phyloP scores from a whole-genome alignment of 2,329 filamentous ascomycete species.

The Amylocarpus encephaloides region DNA sequence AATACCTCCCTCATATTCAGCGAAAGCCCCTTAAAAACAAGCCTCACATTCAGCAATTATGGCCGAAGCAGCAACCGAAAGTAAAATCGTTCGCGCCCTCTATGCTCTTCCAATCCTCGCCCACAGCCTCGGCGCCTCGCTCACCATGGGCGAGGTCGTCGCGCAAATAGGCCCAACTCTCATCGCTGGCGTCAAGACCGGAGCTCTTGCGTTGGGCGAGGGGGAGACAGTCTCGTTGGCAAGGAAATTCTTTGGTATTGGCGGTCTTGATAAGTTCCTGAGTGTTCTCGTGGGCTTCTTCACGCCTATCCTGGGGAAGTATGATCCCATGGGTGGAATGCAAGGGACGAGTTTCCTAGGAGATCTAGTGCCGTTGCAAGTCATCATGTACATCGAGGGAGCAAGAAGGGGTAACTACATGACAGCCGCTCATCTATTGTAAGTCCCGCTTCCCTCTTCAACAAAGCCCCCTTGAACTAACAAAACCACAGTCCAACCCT shows the following conservation, averaged over 20 bases:
- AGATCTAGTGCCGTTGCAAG: conserved; percentile 26
- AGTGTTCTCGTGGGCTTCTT: conserved; percentile 20
- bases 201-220: background rate
- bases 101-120: conserved; percentile 22
- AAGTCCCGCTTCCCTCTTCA: conserved; percentile 6
- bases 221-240: conserved; percentile 6
- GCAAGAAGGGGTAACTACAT: conserved; percentile 26
- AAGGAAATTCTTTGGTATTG: conserved; percentile 15
- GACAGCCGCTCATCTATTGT: conserved; percentile 23
- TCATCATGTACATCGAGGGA: conserved; percentile 29
- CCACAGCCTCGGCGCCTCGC: conserved; percentile 11
- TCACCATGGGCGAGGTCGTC: conserved; percentile 10
- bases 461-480: conserved; percentile 1
- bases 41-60: no score
- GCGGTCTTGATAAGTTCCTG: conserved; percentile 17
- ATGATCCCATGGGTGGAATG: conserved; percentile 13
- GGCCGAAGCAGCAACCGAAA: conserved; percentile 26
- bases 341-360: conserved; percentile 25
- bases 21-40: no score
- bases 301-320: conserved; percentile 16
- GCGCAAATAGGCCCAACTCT: background rate
- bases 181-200: background rate
- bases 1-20: background rate
- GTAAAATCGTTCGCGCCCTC: conserved; percentile 16
- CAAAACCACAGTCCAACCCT: conserved; percentile 19